Evolutionary conservation across 345 rosid species (phyloP).

Genomic region (Lenwebbia sp.): DNA sequence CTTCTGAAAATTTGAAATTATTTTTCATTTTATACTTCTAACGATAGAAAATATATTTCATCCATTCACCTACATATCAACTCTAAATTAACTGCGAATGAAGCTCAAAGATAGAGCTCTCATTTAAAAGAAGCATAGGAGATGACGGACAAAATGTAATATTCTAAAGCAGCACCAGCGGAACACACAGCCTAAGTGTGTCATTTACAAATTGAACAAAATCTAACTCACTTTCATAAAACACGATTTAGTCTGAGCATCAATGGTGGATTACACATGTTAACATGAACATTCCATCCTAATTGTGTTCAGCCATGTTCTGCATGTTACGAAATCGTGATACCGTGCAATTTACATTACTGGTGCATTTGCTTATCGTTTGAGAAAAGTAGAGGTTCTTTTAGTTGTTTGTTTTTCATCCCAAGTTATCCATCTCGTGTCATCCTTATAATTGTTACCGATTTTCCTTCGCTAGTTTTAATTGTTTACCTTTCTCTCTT

Average conservation of each 20-base stretch:
- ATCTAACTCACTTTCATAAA: neutral
- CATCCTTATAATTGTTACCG: neutral
- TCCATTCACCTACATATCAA: neutral
- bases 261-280: neutral
- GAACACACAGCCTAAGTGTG: neutral
- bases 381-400: neutral
- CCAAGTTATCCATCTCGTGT: neutral
- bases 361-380: neutral
- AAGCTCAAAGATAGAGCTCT: neutral
- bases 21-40: neutral
- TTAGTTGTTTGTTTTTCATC: neutral
- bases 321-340: neutral
- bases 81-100: neutral
- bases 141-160: neutral
- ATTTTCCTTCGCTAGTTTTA: neutral
- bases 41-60: neutral
- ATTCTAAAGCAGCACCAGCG: neutral
- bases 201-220: neutral
- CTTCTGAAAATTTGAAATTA: neutral
- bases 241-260: neutral
- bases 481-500: neutral
- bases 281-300: neutral
- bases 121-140: neutral
- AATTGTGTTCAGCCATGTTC: neutral
- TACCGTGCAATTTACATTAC: neutral